A percentile compares a stretch with the other conserved stretches of the same genome.
These are phyloP conservation scores for Babesia ovata DNA, from an alignment of 169 alveolate species.

Conservation along the genomic window DNA sequence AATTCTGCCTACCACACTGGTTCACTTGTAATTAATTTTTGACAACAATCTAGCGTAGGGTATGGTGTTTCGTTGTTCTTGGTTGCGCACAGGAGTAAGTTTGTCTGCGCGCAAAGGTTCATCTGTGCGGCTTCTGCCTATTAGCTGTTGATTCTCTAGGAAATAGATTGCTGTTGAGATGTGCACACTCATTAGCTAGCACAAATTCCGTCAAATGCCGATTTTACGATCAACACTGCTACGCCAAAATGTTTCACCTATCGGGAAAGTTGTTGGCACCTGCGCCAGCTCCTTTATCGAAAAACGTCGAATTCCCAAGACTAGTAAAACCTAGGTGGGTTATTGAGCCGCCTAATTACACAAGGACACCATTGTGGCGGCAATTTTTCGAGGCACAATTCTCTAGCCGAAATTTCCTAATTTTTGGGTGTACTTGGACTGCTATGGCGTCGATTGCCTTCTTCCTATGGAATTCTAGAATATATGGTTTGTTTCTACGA, in stretches of 20 bases:
- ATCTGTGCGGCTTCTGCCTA: too few species aligned
- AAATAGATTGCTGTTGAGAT: too few species aligned
- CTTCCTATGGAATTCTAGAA: conserved; percentile 81
- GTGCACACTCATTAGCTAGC: too few species aligned
- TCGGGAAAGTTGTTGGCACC: conserved; percentile 17
- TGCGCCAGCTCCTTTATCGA: conserved; percentile 19
- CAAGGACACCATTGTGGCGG: conserved; percentile 83
- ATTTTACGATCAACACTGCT: too few species aligned
- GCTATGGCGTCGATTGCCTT: conserved; percentile 84
- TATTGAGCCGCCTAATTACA: conserved; percentile 82
- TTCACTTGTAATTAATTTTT: too few species aligned
- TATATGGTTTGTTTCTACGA: conserved; percentile 68
- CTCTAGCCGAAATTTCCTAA: conserved; percentile 77
- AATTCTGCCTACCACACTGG: too few species aligned
- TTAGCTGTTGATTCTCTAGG: too few species aligned
- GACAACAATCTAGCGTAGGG: too few species aligned
- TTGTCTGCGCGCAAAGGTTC: too few species aligned
- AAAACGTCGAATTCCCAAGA: conserved; percentile 75
- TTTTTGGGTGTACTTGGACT: conserved; percentile 88
- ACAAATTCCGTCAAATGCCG: too few species aligned
- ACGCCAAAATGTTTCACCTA: conserved; percentile 14
- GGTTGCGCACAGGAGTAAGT: too few species aligned
- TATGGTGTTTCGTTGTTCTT: too few species aligned
- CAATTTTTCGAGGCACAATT: conserved; percentile 85
- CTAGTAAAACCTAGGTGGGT: conserved; percentile 81